Percentiles rank a stretch among this genome's conserved stretches.
Evolutionary conservation across 345 rosid species (phyloP).

Genomic region (Limnanthes douglasii): DNA sequence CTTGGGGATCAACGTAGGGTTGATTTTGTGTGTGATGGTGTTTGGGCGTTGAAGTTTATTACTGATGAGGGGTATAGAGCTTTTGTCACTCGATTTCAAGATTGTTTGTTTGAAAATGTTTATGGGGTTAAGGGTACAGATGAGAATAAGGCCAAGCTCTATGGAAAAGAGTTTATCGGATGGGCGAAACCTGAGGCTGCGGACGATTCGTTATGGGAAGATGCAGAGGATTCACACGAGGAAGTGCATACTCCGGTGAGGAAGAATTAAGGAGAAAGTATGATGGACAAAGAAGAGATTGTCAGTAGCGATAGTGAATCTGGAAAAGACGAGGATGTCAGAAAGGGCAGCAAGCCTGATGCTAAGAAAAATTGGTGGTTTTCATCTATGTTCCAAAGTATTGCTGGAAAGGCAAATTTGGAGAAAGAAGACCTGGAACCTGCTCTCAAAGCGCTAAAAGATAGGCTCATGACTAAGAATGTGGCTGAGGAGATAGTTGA

Average conservation of each 20-base stretch:
- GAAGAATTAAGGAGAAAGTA: conserved; percentile 67
- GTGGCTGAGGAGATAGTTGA: conserved; percentile 99
- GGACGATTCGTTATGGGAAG: conserved; percentile 93
- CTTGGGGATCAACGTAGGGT: conserved; percentile 69
- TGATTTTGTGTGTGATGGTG: conserved; percentile 62
- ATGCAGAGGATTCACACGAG: conserved; percentile 40
- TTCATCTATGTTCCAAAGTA: conserved; percentile 93
- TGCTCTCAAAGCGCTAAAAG: conserved; percentile 90
- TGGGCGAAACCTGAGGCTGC: conserved; percentile 88
- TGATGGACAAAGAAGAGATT: conserved; percentile 96
- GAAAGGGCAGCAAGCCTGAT: conserved; percentile 44
- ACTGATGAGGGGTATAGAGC: conserved; percentile 49
- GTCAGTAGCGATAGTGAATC: conserved; percentile 72
- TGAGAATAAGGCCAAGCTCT: conserved; percentile 53
- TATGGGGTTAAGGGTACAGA: conserved; percentile 50
- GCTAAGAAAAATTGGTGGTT: conserved; percentile 91
- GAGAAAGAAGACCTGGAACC: conserved; percentile 91
- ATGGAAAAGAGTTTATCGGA: conserved; percentile 79
- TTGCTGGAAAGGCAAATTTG: conserved; percentile 95
- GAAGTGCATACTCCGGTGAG: conserved; percentile 16
- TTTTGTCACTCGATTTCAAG: conserved; percentile 54
- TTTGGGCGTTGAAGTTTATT: conserved; percentile 83
- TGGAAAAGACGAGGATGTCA: conserved; percentile 66
- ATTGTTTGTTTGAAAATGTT: conserved; percentile 77
- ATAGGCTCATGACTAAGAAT: conserved; percentile 98